Conservation (phyloP, 2,329 filamentous ascomycete genomes). For the Cladosporium sp. region DNA sequence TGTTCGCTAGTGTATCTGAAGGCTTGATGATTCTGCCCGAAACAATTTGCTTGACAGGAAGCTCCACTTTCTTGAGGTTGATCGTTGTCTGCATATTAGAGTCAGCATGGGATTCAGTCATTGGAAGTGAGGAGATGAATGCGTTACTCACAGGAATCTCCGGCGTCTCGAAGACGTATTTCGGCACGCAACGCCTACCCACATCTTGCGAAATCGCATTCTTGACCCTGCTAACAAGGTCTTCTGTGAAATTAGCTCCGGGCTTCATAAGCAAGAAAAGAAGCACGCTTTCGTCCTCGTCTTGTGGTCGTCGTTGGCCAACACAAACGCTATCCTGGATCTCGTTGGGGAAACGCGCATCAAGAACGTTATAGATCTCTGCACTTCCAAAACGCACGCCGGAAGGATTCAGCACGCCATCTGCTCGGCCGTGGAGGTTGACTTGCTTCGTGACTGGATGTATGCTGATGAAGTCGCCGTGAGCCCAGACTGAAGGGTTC, state of each 20-base stretch:
- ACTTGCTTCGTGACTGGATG: constrained; percentile 65
- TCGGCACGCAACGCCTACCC: constrained; percentile 72
- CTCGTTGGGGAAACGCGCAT: constrained; percentile 58
- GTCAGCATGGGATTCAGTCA: not conserved
- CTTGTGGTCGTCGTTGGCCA: constrained; percentile 63
- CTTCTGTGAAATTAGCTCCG: constrained; percentile 51
- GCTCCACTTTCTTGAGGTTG: constrained; percentile 79
- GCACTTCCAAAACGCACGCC: constrained; percentile 76
- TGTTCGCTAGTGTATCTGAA: constrained; percentile 73
- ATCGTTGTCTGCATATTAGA: constrained; percentile 60
- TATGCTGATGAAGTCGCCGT: constrained; percentile 73
- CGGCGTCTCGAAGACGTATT: constrained; percentile 72
- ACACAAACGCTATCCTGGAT: constrained; percentile 74
- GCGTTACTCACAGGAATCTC: constrained; percentile 68
- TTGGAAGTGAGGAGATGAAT: too few relatives aligned
- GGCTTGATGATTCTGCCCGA: constrained; percentile 69
- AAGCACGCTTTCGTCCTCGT: constrained; percentile 56
- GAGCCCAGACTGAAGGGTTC: constrained; percentile 63
- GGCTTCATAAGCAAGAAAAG: constrained; percentile 58
- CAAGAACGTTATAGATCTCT: constrained; percentile 73
- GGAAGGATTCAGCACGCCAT: constrained; percentile 75
- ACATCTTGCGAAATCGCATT: constrained; percentile 61
- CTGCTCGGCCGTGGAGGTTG: constrained; percentile 64
- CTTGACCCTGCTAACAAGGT: constrained; percentile 58
- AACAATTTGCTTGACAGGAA: constrained; percentile 81